A percentile compares a stretch with the other conserved stretches of the same genome.
These are phyloP conservation scores for Shiraia sp. DNA, from an alignment of 2,329 filamentous ascomycete species.

Conservation along the genomic window DNA sequence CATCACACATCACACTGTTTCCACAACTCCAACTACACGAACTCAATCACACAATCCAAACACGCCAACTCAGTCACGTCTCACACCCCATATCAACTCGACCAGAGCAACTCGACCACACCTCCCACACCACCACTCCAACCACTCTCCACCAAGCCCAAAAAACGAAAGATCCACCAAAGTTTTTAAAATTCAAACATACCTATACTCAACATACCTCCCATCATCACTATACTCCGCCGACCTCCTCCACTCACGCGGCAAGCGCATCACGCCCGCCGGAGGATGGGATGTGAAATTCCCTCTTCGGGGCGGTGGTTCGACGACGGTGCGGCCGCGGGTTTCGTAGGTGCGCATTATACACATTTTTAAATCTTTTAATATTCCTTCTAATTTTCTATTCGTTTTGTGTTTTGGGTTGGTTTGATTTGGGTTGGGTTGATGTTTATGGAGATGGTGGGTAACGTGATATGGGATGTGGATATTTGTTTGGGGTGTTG, in stretches of 20 bases:
- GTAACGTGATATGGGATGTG: no score
- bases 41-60: no score
- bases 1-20: no score
- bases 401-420: neutral
- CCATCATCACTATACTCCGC: constrained; percentile 23
- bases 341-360: constrained; percentile 38
- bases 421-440: neutral
- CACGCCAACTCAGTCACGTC: no score
- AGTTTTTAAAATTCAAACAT: constrained; percentile 1
- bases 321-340: constrained; percentile 28
- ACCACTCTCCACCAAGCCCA: no score
- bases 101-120: no score
- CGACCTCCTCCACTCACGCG: constrained; percentile 35
- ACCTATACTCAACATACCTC: constrained; percentile 26
- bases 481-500: no score
- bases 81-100: no score
- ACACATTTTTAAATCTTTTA: constrained; percentile 29
- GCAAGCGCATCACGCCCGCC: constrained; percentile 38
- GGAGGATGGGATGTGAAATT: constrained; percentile 39
- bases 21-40: no score
- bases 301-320: constrained; percentile 36
- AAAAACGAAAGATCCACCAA: no score
- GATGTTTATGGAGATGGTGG: no score
- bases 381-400: neutral
- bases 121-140: no score